These are phyloP conservation scores for Wakefieldia striispora DNA, from an alignment of 768 basidiomycete genomes.

Conservation along the genomic window DNA sequence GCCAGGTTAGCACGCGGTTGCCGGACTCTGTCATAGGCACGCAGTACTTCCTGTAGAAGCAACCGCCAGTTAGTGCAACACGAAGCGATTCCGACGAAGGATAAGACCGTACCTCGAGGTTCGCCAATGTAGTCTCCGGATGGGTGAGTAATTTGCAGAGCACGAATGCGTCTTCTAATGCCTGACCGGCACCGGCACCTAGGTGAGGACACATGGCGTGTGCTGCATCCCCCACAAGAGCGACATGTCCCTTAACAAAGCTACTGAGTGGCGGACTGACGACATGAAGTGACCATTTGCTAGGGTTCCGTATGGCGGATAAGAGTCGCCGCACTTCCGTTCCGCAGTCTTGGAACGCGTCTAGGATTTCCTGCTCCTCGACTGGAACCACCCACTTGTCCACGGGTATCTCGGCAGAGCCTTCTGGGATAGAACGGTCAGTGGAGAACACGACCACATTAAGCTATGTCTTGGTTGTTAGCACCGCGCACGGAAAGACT, in stretches of 20 bases:
- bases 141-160: constrained; percentile 46
- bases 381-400: constrained; percentile 43
- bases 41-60: constrained; percentile 40
- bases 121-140: constrained; percentile 36
- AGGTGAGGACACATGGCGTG: constrained; percentile 61
- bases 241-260: constrained; percentile 45
- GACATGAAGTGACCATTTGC: constrained; percentile 53
- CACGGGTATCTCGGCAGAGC: constrained; percentile 25
- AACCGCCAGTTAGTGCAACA: not conserved
- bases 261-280: constrained; percentile 44
- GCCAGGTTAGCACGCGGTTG: constrained; percentile 51
- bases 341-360: constrained; percentile 46
- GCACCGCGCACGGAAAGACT: not conserved
- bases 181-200: constrained; percentile 59
- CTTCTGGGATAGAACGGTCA: constrained; percentile 27
- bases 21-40: constrained; percentile 44
- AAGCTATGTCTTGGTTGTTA: constrained; percentile 27
- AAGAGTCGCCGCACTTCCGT: constrained; percentile 42
- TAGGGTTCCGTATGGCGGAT: constrained; percentile 41
- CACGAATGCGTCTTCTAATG: constrained; percentile 53
- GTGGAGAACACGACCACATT: constrained; percentile 48
- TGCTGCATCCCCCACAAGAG: constrained; percentile 56
- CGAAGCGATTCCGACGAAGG: not conserved
- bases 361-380: constrained; percentile 42
- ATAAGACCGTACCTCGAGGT: constrained; percentile 38